Conservation (phyloP, 2,329 filamentous ascomycete species). For the Diplocarpon mali region DNA sequence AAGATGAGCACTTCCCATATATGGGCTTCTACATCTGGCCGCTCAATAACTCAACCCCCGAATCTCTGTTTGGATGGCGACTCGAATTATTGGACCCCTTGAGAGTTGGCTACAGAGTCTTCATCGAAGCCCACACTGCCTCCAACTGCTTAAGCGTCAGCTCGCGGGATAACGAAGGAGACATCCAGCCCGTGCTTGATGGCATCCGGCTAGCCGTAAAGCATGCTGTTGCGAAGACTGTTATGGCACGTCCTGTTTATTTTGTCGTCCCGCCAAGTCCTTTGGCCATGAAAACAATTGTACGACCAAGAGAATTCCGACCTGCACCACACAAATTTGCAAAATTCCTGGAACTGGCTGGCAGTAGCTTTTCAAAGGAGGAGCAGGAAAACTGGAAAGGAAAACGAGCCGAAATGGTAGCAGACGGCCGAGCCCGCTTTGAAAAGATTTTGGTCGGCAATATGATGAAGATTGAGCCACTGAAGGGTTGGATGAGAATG, state of each 20-base stretch:
- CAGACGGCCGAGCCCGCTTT: slow-evolving; percentile 12
- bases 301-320: slow-evolving; percentile 5
- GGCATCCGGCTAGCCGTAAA: slow-evolving; percentile 17
- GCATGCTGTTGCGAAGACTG: slow-evolving; percentile 12
- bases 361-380: slow-evolving; percentile 6
- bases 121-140: slow-evolving; percentile 13
- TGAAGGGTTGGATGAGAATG: slow-evolving; percentile 25
- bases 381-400: slow-evolving; percentile 14
- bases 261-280: slow-evolving; percentile 20
- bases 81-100: slow-evolving; percentile 19
- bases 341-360: slow-evolving; percentile 12
- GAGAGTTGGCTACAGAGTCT: slow-evolving; percentile 12
- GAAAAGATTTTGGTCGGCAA: slow-evolving; percentile 14
- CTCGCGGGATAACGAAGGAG: slow-evolving; percentile 3
- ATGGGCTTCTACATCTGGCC: slow-evolving; percentile 21
- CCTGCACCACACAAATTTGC: not conserved
- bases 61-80: slow-evolving; percentile 9
- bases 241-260: slow-evolving; percentile 15
- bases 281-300: slow-evolving; percentile 9
- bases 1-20: not conserved
- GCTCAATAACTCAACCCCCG: slow-evolving; percentile 5
- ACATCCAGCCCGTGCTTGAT: slow-evolving; percentile 10
- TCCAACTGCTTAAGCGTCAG: slow-evolving; percentile 10
- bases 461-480: slow-evolving; percentile 14
- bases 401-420: slow-evolving; percentile 4